A percentile compares a stretch with the other conserved stretches of the same genome.
These are phyloP conservation scores for Cladorrhinum sp. DNA, from an alignment of 2,329 filamentous ascomycete genomes.

Conservation along the genomic window DNA sequence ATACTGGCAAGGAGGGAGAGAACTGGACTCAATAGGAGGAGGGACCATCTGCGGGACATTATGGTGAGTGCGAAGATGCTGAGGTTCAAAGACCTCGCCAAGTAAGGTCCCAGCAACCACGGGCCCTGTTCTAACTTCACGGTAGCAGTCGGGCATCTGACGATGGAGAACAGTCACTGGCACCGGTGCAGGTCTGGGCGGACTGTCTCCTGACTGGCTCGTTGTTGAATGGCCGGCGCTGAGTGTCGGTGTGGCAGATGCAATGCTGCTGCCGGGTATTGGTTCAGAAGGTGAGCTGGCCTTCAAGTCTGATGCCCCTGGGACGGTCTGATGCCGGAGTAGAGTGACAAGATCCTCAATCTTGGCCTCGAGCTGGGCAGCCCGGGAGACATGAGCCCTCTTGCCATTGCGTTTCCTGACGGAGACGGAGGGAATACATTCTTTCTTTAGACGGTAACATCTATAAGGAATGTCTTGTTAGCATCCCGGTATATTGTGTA, in stretches of 20 bases:
- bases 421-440: constrained; percentile 44
- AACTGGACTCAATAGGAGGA: not conserved
- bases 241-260: constrained; percentile 14
- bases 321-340: constrained; percentile 31
- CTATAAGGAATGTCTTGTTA: constrained; percentile 18
- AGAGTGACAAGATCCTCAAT: constrained; percentile 48
- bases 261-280: constrained; percentile 8
- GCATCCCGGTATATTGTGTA: not conserved
- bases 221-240: constrained; percentile 14
- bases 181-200: not conserved
- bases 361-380: constrained; percentile 49
- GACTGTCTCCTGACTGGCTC: constrained; percentile 13
- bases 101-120: not conserved
- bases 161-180: not conserved
- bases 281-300: constrained; percentile 15
- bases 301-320: constrained; percentile 20
- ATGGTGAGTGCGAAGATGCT: not conserved
- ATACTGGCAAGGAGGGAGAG: constrained; percentile 18
- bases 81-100: not conserved
- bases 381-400: constrained; percentile 33
- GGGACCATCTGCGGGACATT: not conserved
- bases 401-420: constrained; percentile 37
- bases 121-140: not conserved
- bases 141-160: constrained; percentile 4
- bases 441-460: constrained; percentile 44